Evolutionary conservation across 345 rosid genomes (phyloP), one percentile per base, ranked within the genome.

Genomic region (Bruguiera gymnorhiza): DNA sequence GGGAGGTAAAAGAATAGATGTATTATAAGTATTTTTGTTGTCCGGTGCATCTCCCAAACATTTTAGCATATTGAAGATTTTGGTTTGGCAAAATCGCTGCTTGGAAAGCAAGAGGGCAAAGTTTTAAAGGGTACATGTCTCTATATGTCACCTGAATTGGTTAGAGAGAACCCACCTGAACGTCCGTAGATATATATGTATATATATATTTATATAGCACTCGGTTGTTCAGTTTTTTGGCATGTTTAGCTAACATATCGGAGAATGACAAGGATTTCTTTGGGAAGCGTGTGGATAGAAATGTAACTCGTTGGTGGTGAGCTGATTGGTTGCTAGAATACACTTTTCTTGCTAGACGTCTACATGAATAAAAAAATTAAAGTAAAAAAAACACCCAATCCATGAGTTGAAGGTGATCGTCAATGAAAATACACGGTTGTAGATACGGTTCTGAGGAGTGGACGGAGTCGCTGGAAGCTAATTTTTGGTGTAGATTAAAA

Each of bases 121-220:
- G 34, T 1, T 19, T 34, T 58, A n/a, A 58, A 32, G 46, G 72
- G 72, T 3, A 68, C 72, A 11, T 26, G 18, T 29, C 10, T 6
- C 4, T 58, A 39, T 13, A 27, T 68, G 72, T 68, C 72, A 43
- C 65, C 72, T 8, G 72, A 68, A 20, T 6, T 60, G 34, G 56
- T 56, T 6, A 48, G 16, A 15, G 24, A 57, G 0, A 24, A 50
- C 24, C 37, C 8, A 18, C 6, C 16, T 21, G 72, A 46, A 29
- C 13, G 32, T 16, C 37, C 6, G 65, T 30, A 18, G 64, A 68
- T 37, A 34, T 68, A 20, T 23, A 23, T 23, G 23, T 23, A 23
- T 23, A 23, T 23, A 23, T 23, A 23, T 23, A 23, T 23, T 23
- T 23, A 23, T 23, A 23, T 23, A 64, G 72, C 72, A 1, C 23